Evolutionary conservation across 2,329 filamentous ascomycete species (phyloP), one percentile per base, ranked within the genome.

Genomic region (Fusarium torulosum): DNA sequence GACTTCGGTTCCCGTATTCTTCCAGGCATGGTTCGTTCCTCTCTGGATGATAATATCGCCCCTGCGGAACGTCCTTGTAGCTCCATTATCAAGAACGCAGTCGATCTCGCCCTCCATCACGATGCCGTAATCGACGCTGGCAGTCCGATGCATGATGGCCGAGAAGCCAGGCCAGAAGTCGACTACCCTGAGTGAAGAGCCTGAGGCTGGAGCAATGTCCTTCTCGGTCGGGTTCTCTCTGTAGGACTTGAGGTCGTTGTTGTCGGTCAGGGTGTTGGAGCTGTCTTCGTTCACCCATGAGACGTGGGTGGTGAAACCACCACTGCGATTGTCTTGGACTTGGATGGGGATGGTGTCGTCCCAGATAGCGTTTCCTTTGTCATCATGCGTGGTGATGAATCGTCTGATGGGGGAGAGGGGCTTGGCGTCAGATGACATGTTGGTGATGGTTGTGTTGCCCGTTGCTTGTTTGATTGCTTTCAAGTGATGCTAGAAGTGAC

Each of bases 11-110:
- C 67, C 50, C 4, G 44, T 60, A 20, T 73, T 73, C 62, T 66
- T 73, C 69, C 69, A 73, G 3, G 63, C 67, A 29, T 73, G 71
- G 23, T 65, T 72, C 17, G 71, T 72, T 15, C 71, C 70, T 14
- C 65, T 63, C 67, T 73, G 70, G n/a, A 73, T 45, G 43, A 72
- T 47, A 19, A 72, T 67, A 15, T 72, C 69, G 3, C 71, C 71
- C 19, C 69, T 59, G 15, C 27, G 42, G 31, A 72, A 63, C 6
- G 60, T 72, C 44, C 25, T 60, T 7, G 60, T 50, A 11, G 45
- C 69, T 17, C 69, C 65, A 23, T 61, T 63, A 31, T 73, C 69
- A 3, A 73, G 62, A 23, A 73, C 38, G 31, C 67, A 71, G 27
- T 73, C 62, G 17, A 72, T 41, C 53, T 67, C 62, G 20, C 71